Evolutionary conservation across 768 basidiomycete species (phyloP).

Genomic region (Wakefieldia striispora): DNA sequence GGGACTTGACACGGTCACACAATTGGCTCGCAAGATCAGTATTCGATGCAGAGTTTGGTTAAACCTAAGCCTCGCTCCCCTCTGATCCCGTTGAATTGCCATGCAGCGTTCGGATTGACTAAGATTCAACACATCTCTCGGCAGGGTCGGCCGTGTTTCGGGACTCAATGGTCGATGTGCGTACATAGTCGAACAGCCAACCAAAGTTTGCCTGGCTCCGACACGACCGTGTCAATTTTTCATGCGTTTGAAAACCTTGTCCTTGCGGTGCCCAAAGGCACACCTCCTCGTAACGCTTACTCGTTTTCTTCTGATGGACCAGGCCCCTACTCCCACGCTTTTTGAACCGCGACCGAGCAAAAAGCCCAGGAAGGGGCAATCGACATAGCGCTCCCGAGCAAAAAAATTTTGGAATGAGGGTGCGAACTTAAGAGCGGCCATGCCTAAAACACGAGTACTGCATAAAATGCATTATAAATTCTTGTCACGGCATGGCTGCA

Average conservation of each 20-base stretch:
- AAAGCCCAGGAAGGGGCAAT: conserved; percentile 4
- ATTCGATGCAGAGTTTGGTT: conserved; percentile 10
- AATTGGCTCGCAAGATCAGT: conserved; percentile 7
- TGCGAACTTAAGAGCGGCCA: conserved; percentile 22
- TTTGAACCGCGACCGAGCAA: conserved; percentile 8
- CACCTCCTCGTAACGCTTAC: conserved; percentile 15
- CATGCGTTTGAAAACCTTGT: conserved; percentile 22
- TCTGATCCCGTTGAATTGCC: conserved; percentile 8
- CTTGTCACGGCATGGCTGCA: conserved; percentile 19
- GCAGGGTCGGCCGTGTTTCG: conserved; percentile 13
- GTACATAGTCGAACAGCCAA: neutral
- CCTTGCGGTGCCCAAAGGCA: conserved; percentile 32
- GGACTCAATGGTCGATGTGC: neutral
- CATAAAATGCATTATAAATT: conserved; percentile 10
- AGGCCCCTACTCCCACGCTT: conserved; percentile 18
- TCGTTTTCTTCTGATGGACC: conserved; percentile 19
- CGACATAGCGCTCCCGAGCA: conserved; percentile 22
- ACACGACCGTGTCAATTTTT: conserved; percentile 10
- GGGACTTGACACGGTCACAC: neutral
- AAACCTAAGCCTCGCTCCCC: conserved; percentile 10
- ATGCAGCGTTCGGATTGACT: conserved; percentile 7
- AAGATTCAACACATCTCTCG: conserved; percentile 6
- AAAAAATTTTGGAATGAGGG: conserved; percentile 17
- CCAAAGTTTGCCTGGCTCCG: neutral
- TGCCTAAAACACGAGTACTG: conserved; percentile 27